Conservation (phyloP, 805 yeast genomes). For the Ogataea ganodermae region DNA sequence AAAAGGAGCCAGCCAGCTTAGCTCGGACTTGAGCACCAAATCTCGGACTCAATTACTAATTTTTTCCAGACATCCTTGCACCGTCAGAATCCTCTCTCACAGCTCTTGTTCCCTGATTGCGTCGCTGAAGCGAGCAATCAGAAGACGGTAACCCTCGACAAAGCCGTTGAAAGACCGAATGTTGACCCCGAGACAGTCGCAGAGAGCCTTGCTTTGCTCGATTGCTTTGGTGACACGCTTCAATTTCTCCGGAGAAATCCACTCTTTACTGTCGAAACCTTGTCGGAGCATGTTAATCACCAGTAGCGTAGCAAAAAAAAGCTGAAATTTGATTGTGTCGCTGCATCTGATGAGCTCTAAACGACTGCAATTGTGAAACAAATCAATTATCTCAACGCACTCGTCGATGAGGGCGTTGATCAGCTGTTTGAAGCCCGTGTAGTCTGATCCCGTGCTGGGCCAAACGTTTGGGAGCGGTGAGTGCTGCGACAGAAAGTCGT, state of each 20-base stretch:
- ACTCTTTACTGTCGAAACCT: constrained; percentile 10
- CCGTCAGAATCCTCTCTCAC: background rate
- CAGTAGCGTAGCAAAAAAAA: constrained; percentile 14
- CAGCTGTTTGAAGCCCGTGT: background rate
- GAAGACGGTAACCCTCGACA: constrained; percentile 9
- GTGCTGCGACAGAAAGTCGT: constrained; percentile 8
- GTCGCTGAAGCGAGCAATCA: constrained; percentile 9
- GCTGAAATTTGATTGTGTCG: constrained; percentile 16
- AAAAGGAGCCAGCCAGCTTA: no score
- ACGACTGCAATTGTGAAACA: constrained; percentile 3
- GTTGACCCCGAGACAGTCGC: constrained; percentile 8
- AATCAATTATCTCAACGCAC: constrained; percentile 11
- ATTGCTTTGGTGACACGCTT: constrained; percentile 3
- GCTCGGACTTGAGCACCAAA: no score
- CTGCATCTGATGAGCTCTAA: constrained; percentile 9
- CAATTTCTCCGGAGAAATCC: constrained; percentile 5
- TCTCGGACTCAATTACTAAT: background rate
- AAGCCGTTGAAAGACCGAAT: constrained; percentile 12
- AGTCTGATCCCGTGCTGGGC: background rate
- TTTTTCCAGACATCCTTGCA: background rate
- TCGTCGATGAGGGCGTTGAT: constrained; percentile 8
- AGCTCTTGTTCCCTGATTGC: constrained; percentile 10
- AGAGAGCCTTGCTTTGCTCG: constrained; percentile 7
- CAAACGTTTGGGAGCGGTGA: background rate
- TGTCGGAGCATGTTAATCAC: constrained; percentile 11